Base-by-base conservation (phyloP, 2,329 filamentous ascomycete species). In the Aspergillus sp. region DNA sequence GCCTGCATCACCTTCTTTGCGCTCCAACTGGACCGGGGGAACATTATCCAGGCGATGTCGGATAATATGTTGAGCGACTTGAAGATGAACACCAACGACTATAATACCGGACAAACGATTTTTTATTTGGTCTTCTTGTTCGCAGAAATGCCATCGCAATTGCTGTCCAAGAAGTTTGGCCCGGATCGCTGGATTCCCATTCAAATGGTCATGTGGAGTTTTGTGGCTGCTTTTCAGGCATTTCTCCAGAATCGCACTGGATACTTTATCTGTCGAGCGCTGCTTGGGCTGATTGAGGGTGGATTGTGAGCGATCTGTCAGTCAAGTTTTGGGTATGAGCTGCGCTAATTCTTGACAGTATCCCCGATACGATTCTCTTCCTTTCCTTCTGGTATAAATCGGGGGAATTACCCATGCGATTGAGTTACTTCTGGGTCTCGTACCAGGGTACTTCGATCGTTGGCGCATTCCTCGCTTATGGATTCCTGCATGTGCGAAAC, bases 361-460 rank as follows among this genome's bases (percentile, higher is more conserved):
- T 71, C 40, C 67, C 68, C 2, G 68, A 71, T 19, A 69, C 66
- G 0, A 69, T 71, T 9, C 57, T 71, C 0, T 88, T 83, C 64
- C 71, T 88, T 4, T 82, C 79, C 3, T 89, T 89, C 63, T 90
- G 84, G 65, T 90, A 88, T 68, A 88, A 80, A 41, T 79, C 79
- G 0, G 74, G 74, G 44, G 86, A 89, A 60, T 70, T 90, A 0
- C 83, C 85, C 0, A 75, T 77, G 7, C 77, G 86, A 1, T 67
- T 89, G 12, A 79, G 79, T 54, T 79, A 74, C 57, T 88, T 88
- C 67, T 89, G 85, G 85, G 80, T 80, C 0, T 76, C 82, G 0
- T 79, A 84, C 8, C 54, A 73, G 42, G 62, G 62, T 0, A 75
- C 73, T 0, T 59, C 65, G 1, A 75, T 75, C 19, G 61, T 75